These are phyloP conservation scores for Corymbia citriodora DNA, from an alignment of 441 rosid species.

Conservation along the genomic window DNA sequence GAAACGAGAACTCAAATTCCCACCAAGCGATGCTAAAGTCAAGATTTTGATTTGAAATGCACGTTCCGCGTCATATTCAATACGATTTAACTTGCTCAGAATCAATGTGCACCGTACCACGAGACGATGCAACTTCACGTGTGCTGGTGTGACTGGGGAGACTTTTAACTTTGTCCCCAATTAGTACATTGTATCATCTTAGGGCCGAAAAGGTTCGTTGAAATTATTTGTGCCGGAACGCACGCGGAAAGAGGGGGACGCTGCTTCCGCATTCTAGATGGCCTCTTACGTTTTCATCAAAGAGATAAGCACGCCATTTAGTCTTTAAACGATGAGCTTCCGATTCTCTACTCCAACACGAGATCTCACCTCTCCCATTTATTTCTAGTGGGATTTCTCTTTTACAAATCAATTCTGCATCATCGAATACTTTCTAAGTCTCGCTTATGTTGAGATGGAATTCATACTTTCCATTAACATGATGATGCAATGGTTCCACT, in stretches of 20 bases:
- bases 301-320: not conserved
- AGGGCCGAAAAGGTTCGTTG: not conserved
- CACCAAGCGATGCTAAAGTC: not conserved
- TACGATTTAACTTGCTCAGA: not conserved
- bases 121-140: not conserved
- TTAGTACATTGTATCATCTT: not conserved
- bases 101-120: not conserved
- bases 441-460: too few relatives aligned
- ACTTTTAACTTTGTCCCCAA: not conserved
- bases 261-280: not conserved
- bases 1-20: not conserved
- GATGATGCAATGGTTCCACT: too few relatives aligned
- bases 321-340: not conserved
- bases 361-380: not conserved
- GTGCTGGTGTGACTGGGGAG: not conserved
- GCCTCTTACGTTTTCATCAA: not conserved
- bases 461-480: too few relatives aligned
- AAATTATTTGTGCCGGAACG: not conserved
- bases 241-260: not conserved
- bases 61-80: not conserved
- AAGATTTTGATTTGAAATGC: not conserved
- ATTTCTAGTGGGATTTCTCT: not conserved
- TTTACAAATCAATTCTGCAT: not conserved
- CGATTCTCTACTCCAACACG: not conserved
- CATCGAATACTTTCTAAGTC: not conserved